These are phyloP conservation scores for Jamesozyma lodderae DNA, from an alignment of 805 yeast genomes.

Conservation along the genomic window DNA sequence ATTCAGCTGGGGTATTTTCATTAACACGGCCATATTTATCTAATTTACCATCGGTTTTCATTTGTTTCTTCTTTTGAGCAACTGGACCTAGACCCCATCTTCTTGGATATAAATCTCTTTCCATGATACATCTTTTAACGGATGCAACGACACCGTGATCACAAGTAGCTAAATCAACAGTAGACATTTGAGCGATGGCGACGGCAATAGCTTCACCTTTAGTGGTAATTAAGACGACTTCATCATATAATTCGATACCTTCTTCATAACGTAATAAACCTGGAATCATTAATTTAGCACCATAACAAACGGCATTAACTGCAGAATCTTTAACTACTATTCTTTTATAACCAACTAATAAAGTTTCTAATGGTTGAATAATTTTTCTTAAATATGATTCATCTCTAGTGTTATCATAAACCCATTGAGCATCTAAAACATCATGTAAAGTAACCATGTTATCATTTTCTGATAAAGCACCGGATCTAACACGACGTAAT, in stretches of 20 bases:
- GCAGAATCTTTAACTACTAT: constrained; percentile 92
- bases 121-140: constrained; percentile 99
- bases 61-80: constrained; percentile 96
- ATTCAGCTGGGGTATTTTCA: constrained; percentile 85
- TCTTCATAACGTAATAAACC: constrained; percentile 96
- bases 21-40: constrained; percentile 92
- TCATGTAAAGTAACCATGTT: constrained; percentile 93
- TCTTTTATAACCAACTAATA: constrained; percentile 92
- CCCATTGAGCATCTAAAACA: constrained; percentile 96
- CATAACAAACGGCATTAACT: constrained; percentile 96
- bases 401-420: constrained; percentile 93
- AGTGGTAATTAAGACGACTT: constrained; percentile 95
- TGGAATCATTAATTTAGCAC: constrained; percentile 98
- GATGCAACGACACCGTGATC: constrained; percentile 98
- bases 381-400: constrained; percentile 91
- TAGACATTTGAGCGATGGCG: constrained; percentile 97
- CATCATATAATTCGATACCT: constrained; percentile 94
- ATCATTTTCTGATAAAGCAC: constrained; percentile 86
- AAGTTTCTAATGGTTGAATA: constrained; percentile 88
- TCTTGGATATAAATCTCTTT: constrained; percentile 97
- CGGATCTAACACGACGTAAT: constrained; percentile 96
- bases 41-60: constrained; percentile 93
- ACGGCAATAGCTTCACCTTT: constrained; percentile 99
- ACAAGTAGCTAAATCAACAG: constrained; percentile 91
- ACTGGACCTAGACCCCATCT: constrained; percentile 99